phyloP scores from a whole-genome alignment of 2,329 filamentous ascomycete genomes.

The Plectosphaerella sp. region DNA sequence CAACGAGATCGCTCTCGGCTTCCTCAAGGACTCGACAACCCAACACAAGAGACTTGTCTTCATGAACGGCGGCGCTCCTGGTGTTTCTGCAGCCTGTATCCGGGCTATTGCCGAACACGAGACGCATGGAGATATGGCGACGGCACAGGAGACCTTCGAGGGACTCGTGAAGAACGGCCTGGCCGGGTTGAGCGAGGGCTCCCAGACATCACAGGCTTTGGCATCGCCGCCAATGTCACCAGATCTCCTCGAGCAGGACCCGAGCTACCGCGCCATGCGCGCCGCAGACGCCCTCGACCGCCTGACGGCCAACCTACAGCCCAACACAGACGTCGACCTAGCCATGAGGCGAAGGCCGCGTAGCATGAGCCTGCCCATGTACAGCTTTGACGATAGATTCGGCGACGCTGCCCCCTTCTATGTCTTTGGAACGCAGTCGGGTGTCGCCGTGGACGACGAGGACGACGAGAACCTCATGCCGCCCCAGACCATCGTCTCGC shows the following conservation, averaged over 20 bases:
- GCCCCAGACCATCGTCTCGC: slow-evolving; percentile 1
- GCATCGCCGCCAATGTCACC: not conserved
- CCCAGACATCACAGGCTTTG: not conserved
- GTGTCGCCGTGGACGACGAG: not conserved
- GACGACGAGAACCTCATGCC: slow-evolving; percentile 6
- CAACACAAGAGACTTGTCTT: slow-evolving; percentile 53
- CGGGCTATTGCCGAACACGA: slow-evolving; percentile 47
- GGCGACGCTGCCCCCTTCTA: slow-evolving; percentile 42
- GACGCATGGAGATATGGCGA: slow-evolving; percentile 41
- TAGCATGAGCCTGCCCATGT: slow-evolving; percentile 46
- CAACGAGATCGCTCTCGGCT: slow-evolving; percentile 42
- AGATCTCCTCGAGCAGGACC: slow-evolving; percentile 31
- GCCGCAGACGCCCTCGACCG: slow-evolving; percentile 54
- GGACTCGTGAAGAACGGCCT: slow-evolving; percentile 46
- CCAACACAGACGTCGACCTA: slow-evolving; percentile 42
- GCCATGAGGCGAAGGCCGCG: slow-evolving; percentile 33
- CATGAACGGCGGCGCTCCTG: slow-evolving; percentile 53
- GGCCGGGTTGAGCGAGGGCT: slow-evolving; percentile 24
- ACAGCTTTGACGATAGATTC: slow-evolving; percentile 36
- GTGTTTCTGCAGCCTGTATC: slow-evolving; percentile 51
- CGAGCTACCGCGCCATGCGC: slow-evolving; percentile 50
- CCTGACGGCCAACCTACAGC: slow-evolving; percentile 51
- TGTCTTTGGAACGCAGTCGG: slow-evolving; percentile 34
- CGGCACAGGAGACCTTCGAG: slow-evolving; percentile 47
- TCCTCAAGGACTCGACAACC: slow-evolving; percentile 41